Base-by-base conservation (phyloP, 805 yeast genomes). In the Priceomyces carsonii region DNA sequence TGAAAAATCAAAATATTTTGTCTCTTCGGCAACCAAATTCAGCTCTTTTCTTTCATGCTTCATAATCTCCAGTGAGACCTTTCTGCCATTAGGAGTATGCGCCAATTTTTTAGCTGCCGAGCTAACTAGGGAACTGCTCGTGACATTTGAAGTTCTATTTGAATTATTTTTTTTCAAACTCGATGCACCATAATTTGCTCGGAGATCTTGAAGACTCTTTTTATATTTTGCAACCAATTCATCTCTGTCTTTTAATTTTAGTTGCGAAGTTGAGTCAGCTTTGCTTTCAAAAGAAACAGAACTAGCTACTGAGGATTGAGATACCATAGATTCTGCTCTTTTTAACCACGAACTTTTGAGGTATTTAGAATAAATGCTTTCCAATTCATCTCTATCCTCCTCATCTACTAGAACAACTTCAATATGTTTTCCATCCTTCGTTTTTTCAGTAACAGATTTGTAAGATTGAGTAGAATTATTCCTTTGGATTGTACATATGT, bases 331-430 rank as follows among this genome's bases (percentile, higher is more conserved):
- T 15, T 43, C 40, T n/a, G 57, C 42, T 35, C 66, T 45, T 5
- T 46, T 45, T 2, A 56, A 26, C 61, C 63, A 58, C 9, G 18
- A 24, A 28, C 54, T 44, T 21, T 48, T 50, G 18, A 57, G 55
- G 44, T 69, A 69, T 38, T 59, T 62, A 4, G 73, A 69, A 41
- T 68, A 68, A 29, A 69, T 59, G 43, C 73, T 67, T 40, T 54
- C 57, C 32, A 69, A 55, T 13, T 61, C 67, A 29, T 58, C 61
- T 13, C 51, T 43, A 3, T 56, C 64, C 7, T 55, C 65, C 17
- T 61, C 67, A 8, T 67, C 73, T 4, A 69, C 72, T 26, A 68
- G 44, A 2, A 69, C 73, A 5, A 69, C 71, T 36, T 69, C 74
- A 0, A 68, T 63, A 9, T 59, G 57, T 37, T 56, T 61, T 3